Evolutionary conservation across 306 rosid species (phyloP), one percentile per base, ranked within the genome.

Genomic region (Cucumis melo): DNA sequence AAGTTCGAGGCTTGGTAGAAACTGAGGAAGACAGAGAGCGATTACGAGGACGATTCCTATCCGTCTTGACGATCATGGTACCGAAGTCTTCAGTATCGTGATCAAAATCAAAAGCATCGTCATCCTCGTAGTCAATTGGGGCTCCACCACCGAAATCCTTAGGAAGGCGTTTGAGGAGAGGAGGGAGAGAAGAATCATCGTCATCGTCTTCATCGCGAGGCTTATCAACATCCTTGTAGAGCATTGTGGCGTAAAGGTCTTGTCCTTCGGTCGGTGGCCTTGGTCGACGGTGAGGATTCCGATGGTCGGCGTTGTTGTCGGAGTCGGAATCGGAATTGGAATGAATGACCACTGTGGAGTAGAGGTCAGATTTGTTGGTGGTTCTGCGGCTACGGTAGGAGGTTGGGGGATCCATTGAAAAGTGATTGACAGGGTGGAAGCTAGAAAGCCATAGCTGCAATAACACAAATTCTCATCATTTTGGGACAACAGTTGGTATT

Each of bases 101-200:
- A 39, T 70, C 80, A 19, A 53, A 62, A 9, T 57, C 90, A 5
- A 78, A 90, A n/a, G 81, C 89, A 1, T 81, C 91, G 36, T 87
- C 89, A 73, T 94, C 93, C 56, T 77, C 79, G 85, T 91, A 83
- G 77, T 89, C 97, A 79, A 91, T 79, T 6, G 92, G 39, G 8
- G 96, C 90, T 61, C 98, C 99, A 55, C 97, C 97, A 21, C 97
- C 98, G 84, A 94, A 94, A 83, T 90, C 97, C 83, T 94, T 92
- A 27, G 98, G 98, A 5, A 92, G 96, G 70, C 88, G 95, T 77
- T 89, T 87, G 66, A 94, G 92, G 57, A 94, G 96, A 23, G 99
- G 92, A 79, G 99, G 99, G n/a, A 94, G 96, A 48, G 91, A 86
- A 27, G 96, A 81, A 38, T 94, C 89, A 36, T 92, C 96, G 2